phyloP scores from a whole-genome alignment of 2,329 filamentous ascomycete genomes.

The Aspergillus melleus region DNA sequence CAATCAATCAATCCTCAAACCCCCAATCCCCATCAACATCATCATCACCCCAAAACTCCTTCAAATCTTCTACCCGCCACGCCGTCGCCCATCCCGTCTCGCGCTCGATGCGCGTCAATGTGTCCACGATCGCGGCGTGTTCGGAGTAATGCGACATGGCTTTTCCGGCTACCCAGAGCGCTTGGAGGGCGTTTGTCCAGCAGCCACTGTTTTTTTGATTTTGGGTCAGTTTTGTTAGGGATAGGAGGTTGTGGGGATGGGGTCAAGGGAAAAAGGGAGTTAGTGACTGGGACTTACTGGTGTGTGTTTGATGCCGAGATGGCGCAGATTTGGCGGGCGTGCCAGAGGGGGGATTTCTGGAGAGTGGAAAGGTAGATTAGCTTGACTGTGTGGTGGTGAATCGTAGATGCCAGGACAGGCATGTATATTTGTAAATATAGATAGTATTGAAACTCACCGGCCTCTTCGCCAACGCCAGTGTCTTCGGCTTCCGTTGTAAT shows the following conservation, averaged over 20 bases:
- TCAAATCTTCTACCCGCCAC: slow-evolving; percentile 55
- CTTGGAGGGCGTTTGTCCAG: slow-evolving; percentile 49
- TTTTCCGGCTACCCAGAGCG: slow-evolving; percentile 51
- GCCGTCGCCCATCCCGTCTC: slow-evolving; percentile 56
- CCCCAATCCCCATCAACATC: slow-evolving; percentile 3
- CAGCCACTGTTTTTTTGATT: slow-evolving; percentile 34
- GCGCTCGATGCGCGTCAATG: slow-evolving; percentile 51
- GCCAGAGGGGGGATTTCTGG: slow-evolving; percentile 47
- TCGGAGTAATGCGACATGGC: slow-evolving; percentile 47
- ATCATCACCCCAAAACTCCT: slow-evolving; percentile 52
- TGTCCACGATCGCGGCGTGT: slow-evolving; percentile 49
- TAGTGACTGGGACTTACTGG: slow-evolving; percentile 28
- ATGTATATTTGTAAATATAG: neutral
- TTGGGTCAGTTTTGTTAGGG: neutral
- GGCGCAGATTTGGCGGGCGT: slow-evolving; percentile 49
- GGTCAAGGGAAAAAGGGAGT: neutral
- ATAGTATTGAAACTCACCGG: slow-evolving; percentile 19
- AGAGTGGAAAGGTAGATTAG: slow-evolving; percentile 2
- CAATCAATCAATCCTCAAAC: no score
- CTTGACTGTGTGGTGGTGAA: no score
- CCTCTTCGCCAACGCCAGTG: slow-evolving; percentile 20
- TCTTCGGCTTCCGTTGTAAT: slow-evolving; percentile 33
- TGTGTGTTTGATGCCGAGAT: slow-evolving; percentile 48
- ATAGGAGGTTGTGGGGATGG: neutral
- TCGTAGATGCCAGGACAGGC: no score